Conservation (phyloP, 2,329 filamentous ascomycete genomes). For the Fusarium sp. region DNA sequence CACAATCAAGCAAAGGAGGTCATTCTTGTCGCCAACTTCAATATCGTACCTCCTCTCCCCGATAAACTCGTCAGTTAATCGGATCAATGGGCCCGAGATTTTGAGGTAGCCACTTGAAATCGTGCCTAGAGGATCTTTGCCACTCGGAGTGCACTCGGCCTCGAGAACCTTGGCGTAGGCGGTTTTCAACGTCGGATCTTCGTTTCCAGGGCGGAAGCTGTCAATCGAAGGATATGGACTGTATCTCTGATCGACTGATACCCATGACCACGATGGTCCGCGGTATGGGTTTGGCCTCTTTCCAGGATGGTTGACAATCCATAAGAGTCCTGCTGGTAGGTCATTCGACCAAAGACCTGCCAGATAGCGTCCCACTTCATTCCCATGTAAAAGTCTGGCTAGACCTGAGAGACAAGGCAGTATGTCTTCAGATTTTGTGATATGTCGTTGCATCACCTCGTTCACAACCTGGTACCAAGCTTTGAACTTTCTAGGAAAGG, state of each 20-base stretch:
- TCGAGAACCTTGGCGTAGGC: neutral
- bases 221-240: neutral
- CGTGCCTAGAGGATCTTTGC: neutral
- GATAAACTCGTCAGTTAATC: accelerated
- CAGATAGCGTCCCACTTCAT: neutral
- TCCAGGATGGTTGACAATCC: neutral
- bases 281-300: neutral
- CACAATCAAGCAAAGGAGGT: neutral
- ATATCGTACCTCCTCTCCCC: neutral
- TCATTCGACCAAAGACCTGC: neutral
- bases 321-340: neutral
- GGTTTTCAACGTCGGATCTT: neutral
- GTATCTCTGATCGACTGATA: neutral
- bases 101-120: neutral
- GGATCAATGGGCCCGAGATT: neutral
- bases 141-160: neutral
- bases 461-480: neutral
- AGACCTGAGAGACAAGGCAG: neutral
- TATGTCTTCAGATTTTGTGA: neutral
- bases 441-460: neutral
- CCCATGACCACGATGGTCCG: neutral
- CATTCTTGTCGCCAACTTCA: neutral
- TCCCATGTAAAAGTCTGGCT: accelerated
- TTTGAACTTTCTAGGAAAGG: neutral
- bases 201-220: neutral